Percentiles rank a stretch among this genome's conserved stretches.
These are phyloP conservation scores for Tetraselmis striata DNA, from an alignment of 139 green algal species.

Conservation along the genomic window DNA sequence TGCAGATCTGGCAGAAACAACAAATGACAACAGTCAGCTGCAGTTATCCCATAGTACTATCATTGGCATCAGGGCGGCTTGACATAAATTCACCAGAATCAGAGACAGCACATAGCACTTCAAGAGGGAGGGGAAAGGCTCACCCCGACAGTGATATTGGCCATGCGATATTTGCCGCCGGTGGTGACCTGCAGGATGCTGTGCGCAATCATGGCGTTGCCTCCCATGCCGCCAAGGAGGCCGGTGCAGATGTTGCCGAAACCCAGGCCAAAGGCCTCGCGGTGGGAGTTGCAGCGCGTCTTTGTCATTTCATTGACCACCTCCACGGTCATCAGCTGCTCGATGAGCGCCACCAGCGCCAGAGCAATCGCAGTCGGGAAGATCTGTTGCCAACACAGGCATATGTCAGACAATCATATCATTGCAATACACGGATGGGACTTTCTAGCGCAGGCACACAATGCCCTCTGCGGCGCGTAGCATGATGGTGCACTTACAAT, in stretches of 20 bases:
- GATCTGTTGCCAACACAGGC: no score
- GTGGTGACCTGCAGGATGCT: constrained; percentile 21
- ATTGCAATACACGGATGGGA: no score
- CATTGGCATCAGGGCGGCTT: neutral
- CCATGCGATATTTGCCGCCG: constrained; percentile 13
- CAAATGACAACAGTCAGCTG: neutral
- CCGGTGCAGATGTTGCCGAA: constrained; percentile 13
- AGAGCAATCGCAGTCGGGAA: neutral
- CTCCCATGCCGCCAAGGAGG: constrained; percentile 20
- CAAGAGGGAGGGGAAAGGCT: neutral
- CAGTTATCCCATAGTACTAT: neutral
- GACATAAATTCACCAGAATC: neutral
- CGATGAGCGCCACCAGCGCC: neutral
- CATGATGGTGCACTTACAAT: no score
- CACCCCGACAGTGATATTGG: constrained; percentile 2
- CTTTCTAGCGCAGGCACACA: no score
- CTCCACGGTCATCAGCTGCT: constrained; percentile 5
- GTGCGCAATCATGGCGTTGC: constrained; percentile 27
- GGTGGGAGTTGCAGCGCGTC: neutral
- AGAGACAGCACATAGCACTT: neutral
- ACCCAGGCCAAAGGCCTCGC: constrained; percentile 17
- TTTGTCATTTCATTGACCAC: neutral
- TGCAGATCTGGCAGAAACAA: neutral
- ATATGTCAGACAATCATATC: no score
- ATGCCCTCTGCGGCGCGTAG: no score